Conservation (phyloP, 2,329 filamentous ascomycete genomes). For the Parastagonospora nodorum region DNA sequence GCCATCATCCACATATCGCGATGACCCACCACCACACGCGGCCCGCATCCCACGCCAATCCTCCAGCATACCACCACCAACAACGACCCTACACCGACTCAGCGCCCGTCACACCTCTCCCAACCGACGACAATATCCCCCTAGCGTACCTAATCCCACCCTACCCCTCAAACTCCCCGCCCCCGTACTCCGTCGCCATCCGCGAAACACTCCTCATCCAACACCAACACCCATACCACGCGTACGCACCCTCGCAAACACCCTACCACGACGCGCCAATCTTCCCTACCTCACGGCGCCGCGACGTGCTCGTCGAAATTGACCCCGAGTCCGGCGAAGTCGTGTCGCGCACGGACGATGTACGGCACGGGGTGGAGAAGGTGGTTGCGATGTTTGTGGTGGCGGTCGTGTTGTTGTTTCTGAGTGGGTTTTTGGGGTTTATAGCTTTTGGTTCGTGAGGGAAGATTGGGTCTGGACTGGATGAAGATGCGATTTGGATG, state of each 20-base stretch:
- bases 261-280: no score
- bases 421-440: constrained; percentile 25
- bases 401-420: constrained; percentile 22
- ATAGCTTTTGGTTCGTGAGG: constrained; percentile 10
- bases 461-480: not conserved
- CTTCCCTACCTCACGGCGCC: not conserved
- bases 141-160: constrained; percentile 29
- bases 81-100: constrained; percentile 10
- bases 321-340: constrained; percentile 17
- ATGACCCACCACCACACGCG: not conserved
- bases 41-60: no score
- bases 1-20: not conserved
- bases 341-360: constrained; percentile 26
- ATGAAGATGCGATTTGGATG: no score
- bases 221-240: no score
- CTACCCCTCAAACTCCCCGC: constrained; percentile 34
- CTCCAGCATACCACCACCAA: not conserved
- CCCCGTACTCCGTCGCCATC: constrained; percentile 31
- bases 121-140: constrained; percentile 32
- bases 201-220: constrained; percentile 8
- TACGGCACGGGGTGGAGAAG: constrained; percentile 29
- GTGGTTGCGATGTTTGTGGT: constrained; percentile 33
- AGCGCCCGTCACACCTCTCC: constrained; percentile 1
- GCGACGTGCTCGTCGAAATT: constrained; percentile 1
- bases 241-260: no score